Conservation (phyloP, 2,329 filamentous ascomycete species). For the Lachnellula suecica region DNA sequence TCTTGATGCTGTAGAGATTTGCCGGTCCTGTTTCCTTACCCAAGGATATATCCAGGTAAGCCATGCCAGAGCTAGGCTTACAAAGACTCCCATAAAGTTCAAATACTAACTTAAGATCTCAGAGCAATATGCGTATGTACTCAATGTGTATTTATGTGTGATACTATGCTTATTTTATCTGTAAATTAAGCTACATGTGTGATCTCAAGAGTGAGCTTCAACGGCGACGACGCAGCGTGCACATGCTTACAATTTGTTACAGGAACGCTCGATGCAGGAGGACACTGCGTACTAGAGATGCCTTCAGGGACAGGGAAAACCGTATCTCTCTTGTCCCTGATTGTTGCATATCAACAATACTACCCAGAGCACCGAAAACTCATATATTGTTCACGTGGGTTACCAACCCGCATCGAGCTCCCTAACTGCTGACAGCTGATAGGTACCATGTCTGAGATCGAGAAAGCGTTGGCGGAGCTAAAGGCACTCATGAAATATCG, state of each 20-base stretch:
- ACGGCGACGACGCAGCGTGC: neutral
- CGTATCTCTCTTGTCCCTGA: slow-evolving; percentile 89
- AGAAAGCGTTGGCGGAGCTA: slow-evolving; percentile 91
- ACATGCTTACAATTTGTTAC: slow-evolving; percentile 13
- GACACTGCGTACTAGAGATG: slow-evolving; percentile 98
- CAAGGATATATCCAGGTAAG: slow-evolving; percentile 64
- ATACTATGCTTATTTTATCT: slow-evolving; percentile 10
- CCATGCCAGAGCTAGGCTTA: too few relatives aligned
- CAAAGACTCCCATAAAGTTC: neutral
- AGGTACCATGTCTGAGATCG: slow-evolving; percentile 98
- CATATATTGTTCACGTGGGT: slow-evolving; percentile 89
- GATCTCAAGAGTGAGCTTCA: slow-evolving; percentile 64
- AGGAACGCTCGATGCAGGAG: slow-evolving; percentile 85
- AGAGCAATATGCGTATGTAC: slow-evolving; percentile 63
- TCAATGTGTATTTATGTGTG: neutral
- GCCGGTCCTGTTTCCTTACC: slow-evolving; percentile 72
- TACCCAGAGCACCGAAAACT: slow-evolving; percentile 93
- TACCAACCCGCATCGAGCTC: neutral
- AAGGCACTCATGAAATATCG: slow-evolving; percentile 95
- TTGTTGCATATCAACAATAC: slow-evolving; percentile 93
- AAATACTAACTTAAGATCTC: slow-evolving; percentile 46
- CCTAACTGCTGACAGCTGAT: slow-evolving; percentile 6
- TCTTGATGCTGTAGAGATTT: slow-evolving; percentile 52
- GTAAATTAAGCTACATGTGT: slow-evolving; percentile 66
- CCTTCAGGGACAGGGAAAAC: slow-evolving; percentile 98